These are phyloP conservation scores for Pulveroboletus sp. DNA, from an alignment of 768 basidiomycete genomes.

Conservation along the genomic window DNA sequence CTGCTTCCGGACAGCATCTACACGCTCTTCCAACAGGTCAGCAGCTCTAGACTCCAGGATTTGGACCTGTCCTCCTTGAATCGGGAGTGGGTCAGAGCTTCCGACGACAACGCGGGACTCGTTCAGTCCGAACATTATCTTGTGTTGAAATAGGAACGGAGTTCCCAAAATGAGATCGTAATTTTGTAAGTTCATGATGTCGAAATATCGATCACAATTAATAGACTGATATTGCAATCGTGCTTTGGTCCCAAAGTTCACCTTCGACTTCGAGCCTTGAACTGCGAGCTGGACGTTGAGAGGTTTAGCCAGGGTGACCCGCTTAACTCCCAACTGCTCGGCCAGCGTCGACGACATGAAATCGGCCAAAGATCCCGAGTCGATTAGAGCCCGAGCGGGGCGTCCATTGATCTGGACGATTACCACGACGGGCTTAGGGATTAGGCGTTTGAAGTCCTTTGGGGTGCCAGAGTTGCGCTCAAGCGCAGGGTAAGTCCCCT, in stretches of 20 bases:
- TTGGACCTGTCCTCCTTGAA: background rate
- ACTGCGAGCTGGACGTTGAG: slow-evolving; percentile 30
- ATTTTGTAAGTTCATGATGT: slow-evolving; percentile 35
- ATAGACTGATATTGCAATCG: slow-evolving; percentile 16
- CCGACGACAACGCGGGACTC: slow-evolving; percentile 13
- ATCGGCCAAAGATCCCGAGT: slow-evolving; percentile 29
- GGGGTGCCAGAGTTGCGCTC: background rate
- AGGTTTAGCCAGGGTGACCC: slow-evolving; percentile 17
- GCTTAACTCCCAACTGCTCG: slow-evolving; percentile 21
- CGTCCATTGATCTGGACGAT: slow-evolving; percentile 17
- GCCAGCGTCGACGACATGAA: slow-evolving; percentile 30
- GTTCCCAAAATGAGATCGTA: slow-evolving; percentile 42
- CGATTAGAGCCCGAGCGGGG: slow-evolving; percentile 13
- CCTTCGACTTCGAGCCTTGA: slow-evolving; percentile 26
- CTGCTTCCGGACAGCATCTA: slow-evolving; percentile 4
- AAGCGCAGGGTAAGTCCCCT: background rate
- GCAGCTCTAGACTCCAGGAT: background rate
- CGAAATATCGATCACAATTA: slow-evolving; percentile 25
- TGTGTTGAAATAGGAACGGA: slow-evolving; percentile 36
- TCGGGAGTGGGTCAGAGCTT: background rate
- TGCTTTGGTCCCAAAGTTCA: slow-evolving; percentile 15
- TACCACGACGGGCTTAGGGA: slow-evolving; percentile 12
- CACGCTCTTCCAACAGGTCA: background rate
- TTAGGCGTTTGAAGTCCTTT: background rate
- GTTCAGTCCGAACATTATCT: slow-evolving; percentile 28